Base-by-base conservation (phyloP, 768 basidiomycete species). In the Termitomyces sp. region DNA sequence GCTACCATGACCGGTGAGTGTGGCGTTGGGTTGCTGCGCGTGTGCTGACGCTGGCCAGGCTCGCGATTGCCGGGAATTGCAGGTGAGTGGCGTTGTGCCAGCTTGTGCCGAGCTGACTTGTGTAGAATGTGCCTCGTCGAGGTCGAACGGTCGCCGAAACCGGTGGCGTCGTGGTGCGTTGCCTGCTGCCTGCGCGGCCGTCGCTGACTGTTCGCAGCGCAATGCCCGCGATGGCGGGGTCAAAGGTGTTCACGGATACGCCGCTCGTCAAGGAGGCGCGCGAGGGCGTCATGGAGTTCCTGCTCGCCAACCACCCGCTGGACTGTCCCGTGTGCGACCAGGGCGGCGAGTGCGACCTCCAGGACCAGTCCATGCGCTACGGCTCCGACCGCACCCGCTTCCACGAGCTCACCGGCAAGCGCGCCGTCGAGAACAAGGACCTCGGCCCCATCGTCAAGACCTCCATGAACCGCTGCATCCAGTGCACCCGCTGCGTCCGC, bases 301-400 rank as follows among this genome's bases (percentile, higher is more conserved):
- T 98, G 39, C 85, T 98, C 59, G 85, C 96, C 58, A 98, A 99
- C 73, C 97, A 99, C 67, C 97, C 97, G 2, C 81, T 99, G 56
- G 97, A 99, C 71, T 99, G 97, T 73, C 97, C 97, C 22, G 90
- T 98, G 61, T 99, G 97, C 67, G 97, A 99, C 70, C 95, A 98
- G 74, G 96, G 95, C 69, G 96, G 97, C 57, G 95, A 98, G 81
- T 99, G 95, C 71, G 95, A 98, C 71, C 82, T 98, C 8, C 96
- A 98, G 77, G 96, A 98, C 74, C 96, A 98, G 72, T 96, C 96
- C 14, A 98, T 98, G 94, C 89, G 96, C 54, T 99, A 98, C 68
- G 97, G 97, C 42, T 90, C 95, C 7, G 97, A 99, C 76, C 90
- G 97, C 59, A 89, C 93, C 0, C 88, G 97, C 44, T 98, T 98